A percentile compares a stretch with the other conserved stretches of the same genome.
These are phyloP conservation scores for Sarocladiaceae sp. DNA, from an alignment of 2,329 filamentous ascomycete species.

Conservation along the genomic window DNA sequence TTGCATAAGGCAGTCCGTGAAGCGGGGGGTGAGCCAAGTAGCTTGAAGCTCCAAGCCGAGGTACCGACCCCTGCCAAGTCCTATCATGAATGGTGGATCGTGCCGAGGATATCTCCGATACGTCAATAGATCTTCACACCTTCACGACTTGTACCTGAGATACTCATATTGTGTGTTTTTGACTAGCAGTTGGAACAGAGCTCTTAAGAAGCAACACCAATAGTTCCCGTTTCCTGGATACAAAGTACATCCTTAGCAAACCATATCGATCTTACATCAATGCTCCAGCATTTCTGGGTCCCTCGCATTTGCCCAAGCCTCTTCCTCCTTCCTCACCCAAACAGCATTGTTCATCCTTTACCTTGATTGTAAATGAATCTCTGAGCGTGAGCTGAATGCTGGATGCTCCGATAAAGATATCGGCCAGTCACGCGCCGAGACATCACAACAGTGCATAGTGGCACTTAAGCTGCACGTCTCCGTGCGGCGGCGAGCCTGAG, in stretches of 20 bases:
- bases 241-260: neutral
- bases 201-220: neutral
- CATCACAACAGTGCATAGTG: too few relatives aligned
- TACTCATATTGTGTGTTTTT: neutral
- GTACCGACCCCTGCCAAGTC: constrained; percentile 48
- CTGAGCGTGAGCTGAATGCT: too few relatives aligned
- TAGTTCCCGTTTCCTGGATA: neutral
- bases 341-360: constrained; percentile 2
- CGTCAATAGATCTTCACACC: constrained; percentile 3
- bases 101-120: constrained; percentile 34
- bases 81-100: constrained; percentile 64
- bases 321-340: neutral
- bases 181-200: neutral
- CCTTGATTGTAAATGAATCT: too few relatives aligned
- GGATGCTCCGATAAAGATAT: too few relatives aligned
- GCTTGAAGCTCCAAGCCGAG: constrained; percentile 42
- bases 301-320: neutral
- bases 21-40: constrained; percentile 18
- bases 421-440: too few relatives aligned
- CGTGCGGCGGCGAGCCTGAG: constrained; percentile 48
- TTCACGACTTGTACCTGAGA: neutral
- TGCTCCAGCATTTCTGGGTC: neutral
- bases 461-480: constrained; percentile 30
- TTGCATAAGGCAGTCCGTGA: constrained; percentile 34
- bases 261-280: constrained; percentile 7